These are phyloP conservation scores for Colletotrichum tropicicola DNA, from an alignment of 2,329 filamentous ascomycete genomes.

Conservation along the genomic window DNA sequence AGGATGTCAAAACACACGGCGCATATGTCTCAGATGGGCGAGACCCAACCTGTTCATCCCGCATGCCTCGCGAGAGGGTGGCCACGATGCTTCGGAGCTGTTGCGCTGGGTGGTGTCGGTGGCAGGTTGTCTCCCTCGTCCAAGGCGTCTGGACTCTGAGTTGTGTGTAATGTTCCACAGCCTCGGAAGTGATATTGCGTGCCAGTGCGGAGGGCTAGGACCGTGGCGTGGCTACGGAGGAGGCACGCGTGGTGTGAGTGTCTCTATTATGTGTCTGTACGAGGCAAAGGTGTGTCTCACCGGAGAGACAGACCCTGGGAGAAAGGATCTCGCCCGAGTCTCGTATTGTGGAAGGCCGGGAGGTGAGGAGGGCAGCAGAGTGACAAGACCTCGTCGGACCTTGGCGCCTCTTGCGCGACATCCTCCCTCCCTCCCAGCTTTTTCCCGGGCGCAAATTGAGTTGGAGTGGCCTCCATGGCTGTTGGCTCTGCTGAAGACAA, in stretches of 20 bases:
- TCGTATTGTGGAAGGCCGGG: neutral
- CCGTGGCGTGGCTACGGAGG: too few relatives aligned
- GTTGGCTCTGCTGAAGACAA: neutral
- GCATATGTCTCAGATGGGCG: constrained; percentile 12
- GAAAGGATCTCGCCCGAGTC: neutral
- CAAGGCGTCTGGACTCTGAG: too few relatives aligned
- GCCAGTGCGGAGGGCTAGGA: neutral
- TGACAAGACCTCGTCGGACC: neutral
- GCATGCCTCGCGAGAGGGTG: neutral
- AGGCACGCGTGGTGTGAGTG: neutral
- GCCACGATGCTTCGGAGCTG: neutral
- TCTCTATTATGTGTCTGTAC: neutral
- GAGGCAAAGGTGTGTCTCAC: neutral
- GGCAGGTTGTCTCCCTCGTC: too few relatives aligned
- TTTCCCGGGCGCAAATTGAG: neutral
- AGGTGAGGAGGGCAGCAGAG: neutral
- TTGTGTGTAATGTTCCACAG: neutral
- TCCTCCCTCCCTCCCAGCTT: neutral
- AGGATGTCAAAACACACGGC: constrained; percentile 12
- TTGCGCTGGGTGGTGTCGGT: neutral
- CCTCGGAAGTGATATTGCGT: neutral
- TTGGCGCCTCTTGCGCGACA: neutral
- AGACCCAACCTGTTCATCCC: constrained; percentile 2
- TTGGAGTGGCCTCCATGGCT: neutral
- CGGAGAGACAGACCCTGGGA: neutral